Evolutionary conservation across 2,329 filamentous ascomycete genomes (phyloP).

Genomic region (Hymenotorrendiella dingleyae): DNA sequence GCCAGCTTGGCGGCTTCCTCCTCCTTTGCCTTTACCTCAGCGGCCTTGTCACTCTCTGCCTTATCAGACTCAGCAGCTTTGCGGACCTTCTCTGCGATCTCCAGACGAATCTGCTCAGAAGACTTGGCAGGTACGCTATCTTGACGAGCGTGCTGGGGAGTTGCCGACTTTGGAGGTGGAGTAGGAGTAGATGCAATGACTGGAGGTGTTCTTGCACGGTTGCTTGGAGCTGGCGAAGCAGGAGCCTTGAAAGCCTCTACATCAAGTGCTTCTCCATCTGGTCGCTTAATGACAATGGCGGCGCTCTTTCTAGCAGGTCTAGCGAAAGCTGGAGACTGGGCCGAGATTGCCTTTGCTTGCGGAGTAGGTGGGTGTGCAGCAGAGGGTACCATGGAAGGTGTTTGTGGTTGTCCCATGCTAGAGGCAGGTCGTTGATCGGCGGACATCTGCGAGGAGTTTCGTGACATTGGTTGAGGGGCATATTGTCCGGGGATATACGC

Average conservation of each 20-base stretch:
- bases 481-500: conserved; percentile 32
- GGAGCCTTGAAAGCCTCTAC: conserved; percentile 61
- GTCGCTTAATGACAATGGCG: conserved; percentile 78
- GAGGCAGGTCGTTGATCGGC: conserved; percentile 50
- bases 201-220: conserved; percentile 50
- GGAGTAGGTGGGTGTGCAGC: conserved; percentile 51
- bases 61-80: conserved; percentile 18
- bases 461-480: conserved; percentile 63
- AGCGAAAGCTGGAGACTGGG: conserved; percentile 33
- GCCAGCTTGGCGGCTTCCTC: conserved; percentile 28
- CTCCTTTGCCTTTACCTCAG: no score
- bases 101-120: conserved; percentile 73
- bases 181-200: conserved; percentile 71
- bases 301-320: conserved; percentile 51
- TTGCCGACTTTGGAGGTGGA: conserved; percentile 70
- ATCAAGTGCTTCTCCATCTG: conserved; percentile 71
- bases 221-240: conserved; percentile 49
- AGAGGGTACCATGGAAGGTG: conserved; percentile 28
- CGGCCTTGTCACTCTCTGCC: conserved; percentile 20
- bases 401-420: conserved; percentile 31
- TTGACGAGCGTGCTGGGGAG: conserved; percentile 58
- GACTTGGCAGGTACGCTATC: conserved; percentile 65
- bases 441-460: conserved; percentile 76
- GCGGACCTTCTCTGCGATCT: conserved; percentile 57
- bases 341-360: conserved; percentile 39